Evolutionary conservation across 495 filamentous ascomycete species (phyloP).

Genomic region (Opeltia flavorubescens): DNA sequence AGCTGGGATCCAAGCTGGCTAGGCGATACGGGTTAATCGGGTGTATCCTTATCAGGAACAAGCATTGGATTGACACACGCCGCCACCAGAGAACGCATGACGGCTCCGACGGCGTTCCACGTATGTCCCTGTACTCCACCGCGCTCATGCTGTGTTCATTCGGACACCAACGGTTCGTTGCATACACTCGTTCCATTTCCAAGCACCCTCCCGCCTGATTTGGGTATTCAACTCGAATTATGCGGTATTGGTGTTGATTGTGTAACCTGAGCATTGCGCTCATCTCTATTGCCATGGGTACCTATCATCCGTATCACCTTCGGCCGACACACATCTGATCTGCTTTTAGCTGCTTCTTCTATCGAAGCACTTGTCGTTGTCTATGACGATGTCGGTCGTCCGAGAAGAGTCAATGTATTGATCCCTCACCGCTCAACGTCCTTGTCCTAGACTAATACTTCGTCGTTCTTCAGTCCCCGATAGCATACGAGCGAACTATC

Average conservation of each 20-base stretch:
- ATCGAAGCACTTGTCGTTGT: conserved; percentile 14
- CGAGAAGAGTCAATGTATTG: background rate
- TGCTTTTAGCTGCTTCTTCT: conserved; percentile 10
- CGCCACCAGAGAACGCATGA: no score
- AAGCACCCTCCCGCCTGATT: no score
- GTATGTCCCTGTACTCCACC: no score
- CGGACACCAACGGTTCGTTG: no score
- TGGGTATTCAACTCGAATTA: no score
- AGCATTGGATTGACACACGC: no score
- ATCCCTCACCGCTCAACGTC: conserved; percentile 16
- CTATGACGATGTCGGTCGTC: conserved; percentile 5
- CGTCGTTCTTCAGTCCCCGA: conserved; percentile 40
- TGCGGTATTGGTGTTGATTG: no score
- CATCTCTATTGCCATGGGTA: background rate
- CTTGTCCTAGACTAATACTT: background rate
- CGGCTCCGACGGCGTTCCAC: no score
- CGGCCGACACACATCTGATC: conserved; percentile 2
- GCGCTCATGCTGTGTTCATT: no score
- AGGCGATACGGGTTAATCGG: background rate
- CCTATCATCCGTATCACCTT: no score
- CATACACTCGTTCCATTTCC: no score
- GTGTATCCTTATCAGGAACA: background rate
- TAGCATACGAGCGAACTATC: conserved; percentile 49
- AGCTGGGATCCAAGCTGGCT: background rate
- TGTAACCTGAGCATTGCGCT: background rate